Conservation (phyloP, 768 basidiomycete species). For the Coprinellus aureogranulatus region DNA sequence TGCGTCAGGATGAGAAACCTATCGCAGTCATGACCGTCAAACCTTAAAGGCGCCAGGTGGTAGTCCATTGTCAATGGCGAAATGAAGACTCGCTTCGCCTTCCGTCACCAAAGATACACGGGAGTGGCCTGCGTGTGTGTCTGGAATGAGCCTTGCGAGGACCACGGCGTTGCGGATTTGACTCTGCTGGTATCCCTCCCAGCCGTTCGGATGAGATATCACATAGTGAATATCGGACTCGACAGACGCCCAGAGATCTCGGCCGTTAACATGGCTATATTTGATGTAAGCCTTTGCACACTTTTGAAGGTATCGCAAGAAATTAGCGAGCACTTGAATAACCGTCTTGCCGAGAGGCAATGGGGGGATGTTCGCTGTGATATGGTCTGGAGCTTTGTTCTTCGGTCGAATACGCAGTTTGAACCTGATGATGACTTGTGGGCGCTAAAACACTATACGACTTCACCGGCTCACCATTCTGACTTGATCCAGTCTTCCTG, state of each 20-base stretch:
- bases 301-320: slow-evolving; percentile 44
- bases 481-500: slow-evolving; percentile 41
- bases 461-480: slow-evolving; percentile 32
- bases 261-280: slow-evolving; percentile 44
- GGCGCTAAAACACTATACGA: neutral
- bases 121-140: slow-evolving; percentile 33
- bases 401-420: slow-evolving; percentile 41
- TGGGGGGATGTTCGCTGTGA: slow-evolving; percentile 32
- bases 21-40: slow-evolving; percentile 12
- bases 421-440: slow-evolving; percentile 27
- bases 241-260: slow-evolving; percentile 43
- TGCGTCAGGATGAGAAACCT: slow-evolving; percentile 11
- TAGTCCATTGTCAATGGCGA: slow-evolving; percentile 48
- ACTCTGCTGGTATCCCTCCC: slow-evolving; percentile 59
- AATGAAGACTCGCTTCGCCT: slow-evolving; percentile 62
- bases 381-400: neutral
- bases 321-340: slow-evolving; percentile 46
- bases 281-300: slow-evolving; percentile 47
- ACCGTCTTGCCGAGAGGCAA: slow-evolving; percentile 42
- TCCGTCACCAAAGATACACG: slow-evolving; percentile 60
- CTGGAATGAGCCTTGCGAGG: slow-evolving; percentile 48
- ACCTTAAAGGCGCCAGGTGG: slow-evolving; percentile 37
- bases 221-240: slow-evolving; percentile 46
- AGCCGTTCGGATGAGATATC: slow-evolving; percentile 63
- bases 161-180: slow-evolving; percentile 55